phyloP scores from a whole-genome alignment of 1,284 basidiomycete genomes.

The Laetiporus sulphureus region DNA sequence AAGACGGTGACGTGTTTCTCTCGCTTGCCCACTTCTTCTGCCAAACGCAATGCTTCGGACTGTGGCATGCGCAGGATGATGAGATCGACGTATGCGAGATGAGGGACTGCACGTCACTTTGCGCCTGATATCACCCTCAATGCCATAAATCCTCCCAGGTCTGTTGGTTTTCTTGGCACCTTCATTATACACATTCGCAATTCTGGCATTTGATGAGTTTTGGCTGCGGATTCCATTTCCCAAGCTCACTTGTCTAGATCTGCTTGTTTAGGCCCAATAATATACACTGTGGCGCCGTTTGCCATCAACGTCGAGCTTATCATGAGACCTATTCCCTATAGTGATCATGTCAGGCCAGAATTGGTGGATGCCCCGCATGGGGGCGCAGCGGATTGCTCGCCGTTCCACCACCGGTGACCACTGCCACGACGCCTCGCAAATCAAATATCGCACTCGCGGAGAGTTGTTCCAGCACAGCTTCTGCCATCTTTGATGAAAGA shows the following conservation, averaged over 20 bases:
- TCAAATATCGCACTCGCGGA: conserved; percentile 37
- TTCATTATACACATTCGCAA: conserved; percentile 33
- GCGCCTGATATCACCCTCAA: conserved; percentile 38
- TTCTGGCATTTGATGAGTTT: conserved; percentile 16
- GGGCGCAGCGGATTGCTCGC: conserved; percentile 23
- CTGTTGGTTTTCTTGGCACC: conserved; percentile 26
- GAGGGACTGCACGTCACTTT: conserved; percentile 28
- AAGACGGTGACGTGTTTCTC: conserved; percentile 38
- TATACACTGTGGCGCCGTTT: conserved; percentile 44
- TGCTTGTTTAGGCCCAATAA: conserved; percentile 37
- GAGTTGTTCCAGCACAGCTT: conserved; percentile 29
- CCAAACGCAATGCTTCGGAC: conserved; percentile 40
- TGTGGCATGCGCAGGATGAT: conserved; percentile 11
- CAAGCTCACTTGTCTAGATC: conserved; percentile 32
- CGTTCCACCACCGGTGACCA: conserved; percentile 42
- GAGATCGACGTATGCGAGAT: neutral
- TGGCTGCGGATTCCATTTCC: neutral
- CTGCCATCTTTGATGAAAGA: conserved; percentile 26
- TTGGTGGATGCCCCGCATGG: neutral
- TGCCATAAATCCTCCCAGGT: conserved; percentile 33
- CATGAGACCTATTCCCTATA: conserved; percentile 44
- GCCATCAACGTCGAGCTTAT: conserved; percentile 39
- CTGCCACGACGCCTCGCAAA: conserved; percentile 37
- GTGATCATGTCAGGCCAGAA: neutral
- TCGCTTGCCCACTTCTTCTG: conserved; percentile 33